Conservation (phyloP, 139 green algal genomes). For the Medakamo hakoo region DNA sequence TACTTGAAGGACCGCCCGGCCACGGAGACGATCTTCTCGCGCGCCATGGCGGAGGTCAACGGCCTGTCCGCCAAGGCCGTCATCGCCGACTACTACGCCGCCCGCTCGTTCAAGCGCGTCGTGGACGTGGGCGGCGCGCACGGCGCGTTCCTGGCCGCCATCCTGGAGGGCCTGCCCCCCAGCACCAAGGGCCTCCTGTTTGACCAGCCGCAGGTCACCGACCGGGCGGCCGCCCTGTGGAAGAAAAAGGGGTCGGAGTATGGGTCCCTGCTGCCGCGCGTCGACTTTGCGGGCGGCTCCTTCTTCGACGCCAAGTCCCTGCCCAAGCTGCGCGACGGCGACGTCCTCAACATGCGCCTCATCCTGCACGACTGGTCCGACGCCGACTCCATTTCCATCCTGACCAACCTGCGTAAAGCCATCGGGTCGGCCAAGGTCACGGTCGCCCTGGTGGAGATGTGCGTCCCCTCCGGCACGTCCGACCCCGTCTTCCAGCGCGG, state of each 20-base stretch:
- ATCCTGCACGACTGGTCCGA: constrained; percentile 10
- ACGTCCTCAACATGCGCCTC: constrained; percentile 2
- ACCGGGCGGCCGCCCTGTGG: background rate
- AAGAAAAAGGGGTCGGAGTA: background rate
- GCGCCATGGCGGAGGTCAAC: background rate
- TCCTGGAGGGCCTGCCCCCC: background rate
- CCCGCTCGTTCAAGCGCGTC: background rate
- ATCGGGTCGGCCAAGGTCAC: background rate
- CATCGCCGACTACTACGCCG: constrained; percentile 2
- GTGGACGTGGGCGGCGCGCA: constrained; percentile 6
- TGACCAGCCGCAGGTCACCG: constrained; percentile 6
- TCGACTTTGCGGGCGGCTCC: background rate
- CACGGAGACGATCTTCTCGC: background rate
- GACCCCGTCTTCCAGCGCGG: constrained; percentile 1
- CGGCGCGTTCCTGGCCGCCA: constrained; percentile 2
- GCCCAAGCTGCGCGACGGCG: background rate
- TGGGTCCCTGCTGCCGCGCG: background rate
- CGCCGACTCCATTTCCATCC: background rate
- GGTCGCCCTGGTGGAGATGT: constrained; percentile 4
- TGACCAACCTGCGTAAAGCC: background rate
- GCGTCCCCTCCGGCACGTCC: background rate
- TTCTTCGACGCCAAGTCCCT: background rate
- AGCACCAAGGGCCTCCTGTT: constrained; percentile 2
- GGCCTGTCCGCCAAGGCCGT: background rate
- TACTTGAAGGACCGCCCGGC: background rate